Base-by-base conservation (phyloP, 805 yeast genomes). In the Saccharomycopsis amapae region DNA sequence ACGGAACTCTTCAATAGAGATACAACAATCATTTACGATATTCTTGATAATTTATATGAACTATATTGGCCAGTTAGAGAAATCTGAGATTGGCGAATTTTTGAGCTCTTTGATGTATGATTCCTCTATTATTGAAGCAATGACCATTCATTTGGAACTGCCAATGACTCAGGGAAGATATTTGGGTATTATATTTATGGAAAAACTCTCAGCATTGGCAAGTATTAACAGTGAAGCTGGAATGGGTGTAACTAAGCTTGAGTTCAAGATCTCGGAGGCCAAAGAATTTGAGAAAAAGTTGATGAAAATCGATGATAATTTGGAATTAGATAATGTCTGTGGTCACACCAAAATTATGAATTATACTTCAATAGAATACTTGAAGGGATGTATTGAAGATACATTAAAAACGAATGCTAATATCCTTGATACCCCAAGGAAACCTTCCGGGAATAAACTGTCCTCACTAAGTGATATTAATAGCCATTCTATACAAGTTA, bases 121-220 rank as follows among this genome's bases (percentile, higher is more conserved):
- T 20, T 24, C 26, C 4, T 18, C 18, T 2, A 19, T 49, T 2
- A 20, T 49, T 17, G 25, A 10, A 13, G 33, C 50, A 5, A 38
- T 38, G 13, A 38, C 53, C 5, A n/a, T 18, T 22, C 53, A 46
- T 40, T 38, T 49, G 37, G 51, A 50, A 7, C 46, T 19, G 15
- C 42, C 45, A 12, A 17, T 38, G 12, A 36, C 22, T n/a, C 38
- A 44, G 25, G 37, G 44, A 2, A 30, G 53, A 25, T 44, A n/a
- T 23, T 28, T 47, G 38, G 53, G 53, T 12, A 44, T 50, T 5
- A 24, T 50, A 4, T 33, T 50, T 12, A 42, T 48, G 31, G 49
- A 50, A 25, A 40, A 36, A 30, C 28, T 50, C 19, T 34, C 45
- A 19, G 13, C 32, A n/a, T 9, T 39, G 19, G 30, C 46, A 2